phyloP scores from a whole-genome alignment of 495 filamentous ascomycete species.

The Hypoxylon trugodes region DNA sequence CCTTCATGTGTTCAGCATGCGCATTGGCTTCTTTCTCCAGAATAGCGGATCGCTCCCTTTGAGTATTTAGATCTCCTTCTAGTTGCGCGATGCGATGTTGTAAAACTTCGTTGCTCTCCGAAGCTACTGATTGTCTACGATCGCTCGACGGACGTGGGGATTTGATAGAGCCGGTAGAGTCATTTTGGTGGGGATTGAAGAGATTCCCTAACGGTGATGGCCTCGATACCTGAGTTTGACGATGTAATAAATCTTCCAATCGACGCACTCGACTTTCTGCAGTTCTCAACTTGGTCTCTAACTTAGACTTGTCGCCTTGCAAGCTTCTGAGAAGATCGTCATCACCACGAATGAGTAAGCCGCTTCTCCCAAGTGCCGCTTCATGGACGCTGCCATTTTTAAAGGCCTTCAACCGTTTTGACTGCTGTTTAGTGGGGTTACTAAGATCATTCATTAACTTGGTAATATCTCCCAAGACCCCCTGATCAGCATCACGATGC shows the following conservation, averaged over 20 bases:
- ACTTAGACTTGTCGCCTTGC: constrained; percentile 78
- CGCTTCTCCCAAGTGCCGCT: constrained; percentile 76
- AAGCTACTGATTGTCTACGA: constrained; percentile 45
- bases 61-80: constrained; percentile 76
- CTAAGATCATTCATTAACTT: constrained; percentile 69
- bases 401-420: constrained; percentile 86
- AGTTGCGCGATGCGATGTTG: constrained; percentile 72
- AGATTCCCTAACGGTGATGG: constrained; percentile 70
- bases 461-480: constrained; percentile 59
- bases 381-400: constrained; percentile 97
- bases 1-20: constrained; percentile 67
- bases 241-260: constrained; percentile 91
- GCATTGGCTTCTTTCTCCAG: constrained; percentile 69
- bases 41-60: constrained; percentile 59
- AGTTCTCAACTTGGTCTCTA: constrained; percentile 83
- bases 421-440: constrained; percentile 76
- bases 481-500: constrained; percentile 56
- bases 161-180: constrained; percentile 53
- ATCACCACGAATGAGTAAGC: constrained; percentile 80
- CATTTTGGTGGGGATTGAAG: constrained; percentile 61
- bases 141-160: constrained; percentile 48
- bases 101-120: constrained; percentile 49
- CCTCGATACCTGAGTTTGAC: constrained; percentile 76
- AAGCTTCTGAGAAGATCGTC: constrained; percentile 75
- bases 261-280: constrained; percentile 92